phyloP scores from a whole-genome alignment of 805 yeast species.

The Barnettozyma californica region DNA sequence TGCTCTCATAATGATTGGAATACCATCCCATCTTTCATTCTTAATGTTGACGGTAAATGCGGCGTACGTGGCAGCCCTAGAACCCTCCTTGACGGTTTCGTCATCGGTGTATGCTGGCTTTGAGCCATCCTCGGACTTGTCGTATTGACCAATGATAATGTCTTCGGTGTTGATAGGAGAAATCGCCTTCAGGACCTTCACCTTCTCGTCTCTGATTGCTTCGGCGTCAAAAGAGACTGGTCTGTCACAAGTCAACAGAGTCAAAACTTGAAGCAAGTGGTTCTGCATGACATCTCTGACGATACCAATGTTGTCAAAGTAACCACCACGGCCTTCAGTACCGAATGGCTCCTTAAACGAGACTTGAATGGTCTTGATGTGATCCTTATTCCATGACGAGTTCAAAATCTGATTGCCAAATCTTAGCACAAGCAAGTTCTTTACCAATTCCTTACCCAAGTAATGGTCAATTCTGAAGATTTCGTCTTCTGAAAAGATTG shows the following conservation, averaged over 20 bases:
- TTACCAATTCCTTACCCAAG: conserved; percentile 96
- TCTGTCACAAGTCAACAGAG: conserved; percentile 91
- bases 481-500: conserved; percentile 87
- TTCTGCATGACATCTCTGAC: conserved; percentile 98
- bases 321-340: conserved; percentile 98
- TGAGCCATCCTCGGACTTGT: conserved; percentile 73
- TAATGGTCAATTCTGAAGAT: conserved; percentile 95
- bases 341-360: conserved; percentile 98
- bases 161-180: conserved; percentile 60
- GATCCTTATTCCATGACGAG: conserved; percentile 85
- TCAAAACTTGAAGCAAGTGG: conserved; percentile 88
- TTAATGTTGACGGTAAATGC: conserved; percentile 73
- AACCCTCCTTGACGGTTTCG: conserved; percentile 73
- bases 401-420: conserved; percentile 85
- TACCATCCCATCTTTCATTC: conserved; percentile 98
- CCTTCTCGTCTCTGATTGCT: conserved; percentile 93
- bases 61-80: conserved; percentile 90
- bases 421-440: conserved; percentile 82
- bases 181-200: conserved; percentile 80
- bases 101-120: conserved; percentile 93
- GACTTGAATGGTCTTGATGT: conserved; percentile 76
- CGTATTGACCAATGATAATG: conserved; percentile 84
- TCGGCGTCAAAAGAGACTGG: conserved; percentile 91
- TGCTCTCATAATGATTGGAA: conserved; percentile 91
- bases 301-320: conserved; percentile 91